These are phyloP conservation scores for Cryptococcus maquisensis DNA, from an alignment of 1,284 basidiomycete genomes.

Conservation along the genomic window DNA sequence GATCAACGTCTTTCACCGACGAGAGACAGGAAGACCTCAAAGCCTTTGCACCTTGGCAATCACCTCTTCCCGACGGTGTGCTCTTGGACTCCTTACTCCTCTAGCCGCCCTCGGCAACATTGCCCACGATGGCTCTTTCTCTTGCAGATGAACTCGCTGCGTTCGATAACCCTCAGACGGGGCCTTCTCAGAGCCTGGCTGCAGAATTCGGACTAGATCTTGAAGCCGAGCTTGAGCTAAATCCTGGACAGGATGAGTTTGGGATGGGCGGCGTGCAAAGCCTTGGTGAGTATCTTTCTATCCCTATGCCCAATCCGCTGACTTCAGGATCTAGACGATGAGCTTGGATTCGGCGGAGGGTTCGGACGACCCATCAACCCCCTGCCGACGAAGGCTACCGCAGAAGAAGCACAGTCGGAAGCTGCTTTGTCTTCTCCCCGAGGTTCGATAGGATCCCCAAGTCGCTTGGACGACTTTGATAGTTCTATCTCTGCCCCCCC, in stretches of 20 bases:
- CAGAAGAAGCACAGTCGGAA: neutral
- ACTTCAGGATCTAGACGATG: neutral
- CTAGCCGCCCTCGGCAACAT: neutral
- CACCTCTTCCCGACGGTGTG: no score
- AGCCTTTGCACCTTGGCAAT: no score
- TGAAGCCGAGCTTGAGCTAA: neutral
- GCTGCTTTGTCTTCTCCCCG: neutral
- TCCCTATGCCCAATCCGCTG: neutral
- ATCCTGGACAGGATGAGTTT: neutral
- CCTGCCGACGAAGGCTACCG: neutral
- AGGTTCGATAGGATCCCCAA: neutral
- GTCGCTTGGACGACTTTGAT: neutral
- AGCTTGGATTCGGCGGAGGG: neutral
- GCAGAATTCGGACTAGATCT: slow-evolving; percentile 17
- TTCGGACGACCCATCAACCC: neutral
- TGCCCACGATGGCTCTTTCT: neutral
- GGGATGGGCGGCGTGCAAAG: neutral
- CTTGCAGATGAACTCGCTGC: neutral
- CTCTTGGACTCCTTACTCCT: neutral
- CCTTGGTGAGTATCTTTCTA: neutral
- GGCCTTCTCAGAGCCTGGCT: slow-evolving; percentile 6
- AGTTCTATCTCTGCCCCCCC: no score
- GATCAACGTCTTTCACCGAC: no score
- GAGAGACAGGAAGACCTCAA: no score
- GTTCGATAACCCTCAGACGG: neutral